Base-by-base conservation (phyloP, 2,329 filamentous ascomycete species). In the Fusarium sp. region DNA sequence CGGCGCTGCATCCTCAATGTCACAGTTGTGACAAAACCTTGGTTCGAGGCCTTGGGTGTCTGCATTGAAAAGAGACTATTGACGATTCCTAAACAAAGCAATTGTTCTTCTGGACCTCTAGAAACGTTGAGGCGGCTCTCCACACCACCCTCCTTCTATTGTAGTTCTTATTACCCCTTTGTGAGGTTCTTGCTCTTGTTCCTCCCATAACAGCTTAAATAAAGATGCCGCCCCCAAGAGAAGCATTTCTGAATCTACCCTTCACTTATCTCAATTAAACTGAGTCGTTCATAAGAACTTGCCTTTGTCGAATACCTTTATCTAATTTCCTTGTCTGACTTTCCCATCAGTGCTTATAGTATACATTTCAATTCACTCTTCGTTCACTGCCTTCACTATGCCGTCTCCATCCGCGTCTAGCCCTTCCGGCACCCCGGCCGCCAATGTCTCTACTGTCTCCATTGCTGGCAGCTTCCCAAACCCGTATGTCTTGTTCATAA, bases 11-110 rank as follows among this genome's bases (percentile, higher is more conserved):
- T 19, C 20, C 17, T 17, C 23, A 28, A 28, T 4, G 3, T 52
- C 49, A 52, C 49, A 52, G 14, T 17, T 50, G 51, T 55, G 51
- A 55, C 44, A 50, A 30, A 30, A 9, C 2, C 15, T 24, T 23
- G n/a, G 3, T 4, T 9, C 32, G 3, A 30, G 44, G 39, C 44
- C 19, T 26, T 26, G 23, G n/a, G n/a, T 6, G 23, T 34, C 9
- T 34, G 26, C 30, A 14, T 47, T 4, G 17, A 36, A 36, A 36
- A 17, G 34, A 19, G 34, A 36, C 34, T 36, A 36, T n/a, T 36
- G 17, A 36, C 5, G 34, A 5, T n/a, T 17, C 4, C n/a, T 28
- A 28, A 28, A 36, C 34, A 20, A 34, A 34, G 30, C 28, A 52
- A 46, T 36, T 36, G 34, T 39, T 11, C 44, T 39, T 50, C n/a